Conservation (phyloP, 768 basidiomycete genomes). For the Pisolithus orientalis region DNA sequence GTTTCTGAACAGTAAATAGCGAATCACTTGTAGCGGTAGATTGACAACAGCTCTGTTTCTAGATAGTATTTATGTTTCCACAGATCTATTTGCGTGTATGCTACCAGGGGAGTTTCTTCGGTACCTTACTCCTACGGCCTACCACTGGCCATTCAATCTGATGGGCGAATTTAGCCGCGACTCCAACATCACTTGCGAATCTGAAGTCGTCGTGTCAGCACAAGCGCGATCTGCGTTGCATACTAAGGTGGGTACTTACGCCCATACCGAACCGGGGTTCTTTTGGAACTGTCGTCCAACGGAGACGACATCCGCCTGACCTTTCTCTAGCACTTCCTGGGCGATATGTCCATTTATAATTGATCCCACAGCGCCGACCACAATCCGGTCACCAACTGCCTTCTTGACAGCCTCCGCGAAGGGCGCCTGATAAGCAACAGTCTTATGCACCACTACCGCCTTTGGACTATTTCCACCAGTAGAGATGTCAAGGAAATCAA, state of each 20-base stretch:
- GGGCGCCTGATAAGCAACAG: slow-evolving; percentile 46
- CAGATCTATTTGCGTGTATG: too few species aligned
- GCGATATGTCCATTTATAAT: slow-evolving; percentile 35
- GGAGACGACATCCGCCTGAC: slow-evolving; percentile 41
- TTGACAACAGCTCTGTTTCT: too few species aligned
- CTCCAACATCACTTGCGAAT: not conserved
- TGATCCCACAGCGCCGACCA: slow-evolving; percentile 20
- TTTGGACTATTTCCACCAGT: not conserved
- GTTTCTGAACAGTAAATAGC: too few species aligned
- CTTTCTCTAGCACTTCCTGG: slow-evolving; percentile 37
- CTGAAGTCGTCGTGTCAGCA: not conserved
- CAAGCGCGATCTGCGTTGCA: not conserved
- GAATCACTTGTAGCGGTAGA: too few species aligned
- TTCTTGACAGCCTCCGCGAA: slow-evolving; percentile 49
- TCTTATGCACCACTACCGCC: slow-evolving; percentile 20
- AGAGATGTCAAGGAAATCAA: slow-evolving; percentile 7
- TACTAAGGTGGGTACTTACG: slow-evolving; percentile 12
- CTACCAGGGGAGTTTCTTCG: not conserved
- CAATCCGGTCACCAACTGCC: slow-evolving; percentile 35
- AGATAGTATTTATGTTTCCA: too few species aligned
- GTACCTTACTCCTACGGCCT: not conserved
- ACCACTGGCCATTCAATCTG: not conserved
- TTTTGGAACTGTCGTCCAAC: slow-evolving; percentile 54
- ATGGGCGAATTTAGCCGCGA: not conserved
- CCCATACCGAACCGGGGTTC: slow-evolving; percentile 46